Percentiles rank a stretch among this genome's conserved stretches.
Conservation (phyloP, 106 monocot species). For the Dioscorea dumetorum region DNA sequence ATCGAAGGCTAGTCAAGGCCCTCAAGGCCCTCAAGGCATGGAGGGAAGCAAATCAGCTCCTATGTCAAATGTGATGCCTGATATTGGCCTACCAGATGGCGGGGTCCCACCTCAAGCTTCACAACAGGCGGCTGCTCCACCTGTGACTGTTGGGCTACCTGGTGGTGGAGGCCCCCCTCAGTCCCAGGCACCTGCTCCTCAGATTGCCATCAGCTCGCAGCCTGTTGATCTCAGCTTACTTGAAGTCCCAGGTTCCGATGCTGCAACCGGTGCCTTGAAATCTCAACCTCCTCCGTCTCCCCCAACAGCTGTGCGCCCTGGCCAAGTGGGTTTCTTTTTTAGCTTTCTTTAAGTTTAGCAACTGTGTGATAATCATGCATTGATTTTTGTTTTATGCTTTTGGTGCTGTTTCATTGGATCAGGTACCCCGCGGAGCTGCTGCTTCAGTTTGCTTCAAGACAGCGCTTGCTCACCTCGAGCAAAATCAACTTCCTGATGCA, state of each 20-base stretch:
- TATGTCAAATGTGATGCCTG: constrained; percentile 26
- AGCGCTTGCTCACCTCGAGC: constrained; percentile 88
- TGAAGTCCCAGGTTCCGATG: constrained; percentile 46
- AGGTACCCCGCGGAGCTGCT: constrained; percentile 93
- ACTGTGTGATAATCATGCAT: not conserved
- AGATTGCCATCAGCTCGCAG: constrained; percentile 32
- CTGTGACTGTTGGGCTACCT: constrained; percentile 58
- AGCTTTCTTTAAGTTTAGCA: too few species aligned
- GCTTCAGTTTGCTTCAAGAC: constrained; percentile 89
- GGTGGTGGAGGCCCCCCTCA: constrained; percentile 77
- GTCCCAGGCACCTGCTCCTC: constrained; percentile 33
- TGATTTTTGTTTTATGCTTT: not conserved
- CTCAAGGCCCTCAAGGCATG: constrained; percentile 22
- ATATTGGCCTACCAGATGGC: constrained; percentile 85
- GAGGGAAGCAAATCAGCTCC: constrained; percentile 18
- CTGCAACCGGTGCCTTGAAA: constrained; percentile 8
- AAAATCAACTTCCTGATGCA: constrained; percentile 93
- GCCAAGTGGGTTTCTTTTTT: constrained; percentile 39
- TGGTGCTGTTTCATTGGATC: constrained; percentile 2
- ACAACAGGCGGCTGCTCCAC: constrained; percentile 26
- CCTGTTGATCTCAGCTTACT: constrained; percentile 88
- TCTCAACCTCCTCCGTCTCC: constrained; percentile 19
- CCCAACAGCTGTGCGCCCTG: constrained; percentile 84
- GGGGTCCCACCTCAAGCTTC: constrained; percentile 71
- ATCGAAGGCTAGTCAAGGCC: constrained; percentile 30